Percentiles rank a stretch among this genome's conserved stretches.
These are phyloP conservation scores for Oenanthe javanica DNA, from an alignment of 140 eudicot species.

Conservation along the genomic window DNA sequence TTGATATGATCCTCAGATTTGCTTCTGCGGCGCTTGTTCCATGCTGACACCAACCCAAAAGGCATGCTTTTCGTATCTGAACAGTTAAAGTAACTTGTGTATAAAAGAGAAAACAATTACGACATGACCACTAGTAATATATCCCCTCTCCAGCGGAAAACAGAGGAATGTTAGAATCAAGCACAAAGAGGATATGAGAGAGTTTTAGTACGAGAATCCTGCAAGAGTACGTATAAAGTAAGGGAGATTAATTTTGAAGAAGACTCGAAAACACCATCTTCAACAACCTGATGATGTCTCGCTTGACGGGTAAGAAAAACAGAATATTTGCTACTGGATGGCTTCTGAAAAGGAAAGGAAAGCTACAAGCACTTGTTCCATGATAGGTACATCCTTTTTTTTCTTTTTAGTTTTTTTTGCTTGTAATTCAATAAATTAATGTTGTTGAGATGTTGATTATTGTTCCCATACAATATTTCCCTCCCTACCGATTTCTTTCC, in stretches of 20 bases:
- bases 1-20: conserved; percentile 79
- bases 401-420: not conserved
- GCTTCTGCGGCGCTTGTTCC: conserved; percentile 95
- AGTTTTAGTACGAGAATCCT: conserved; percentile 18
- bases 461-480: not conserved
- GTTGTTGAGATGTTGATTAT: conserved; percentile 10
- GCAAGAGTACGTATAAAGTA: conserved; percentile 47
- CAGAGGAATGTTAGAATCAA: conserved; percentile 10
- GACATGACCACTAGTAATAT: not conserved
- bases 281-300: conserved; percentile 24
- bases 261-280: conserved; percentile 19
- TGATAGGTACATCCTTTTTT: not conserved
- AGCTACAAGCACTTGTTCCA: conserved; percentile 12
- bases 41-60: conserved; percentile 86
- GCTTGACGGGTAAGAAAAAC: conserved; percentile 46
- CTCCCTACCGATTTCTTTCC: not conserved
- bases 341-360: conserved; percentile 28
- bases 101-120: not conserved
- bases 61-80: conserved; percentile 54
- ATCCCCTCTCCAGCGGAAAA: not conserved
- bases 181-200: conserved; percentile 2
- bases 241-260: conserved; percentile 24
- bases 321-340: not conserved
- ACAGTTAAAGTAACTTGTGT: not conserved
- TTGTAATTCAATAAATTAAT: not conserved